Conservation (phyloP, 1,284 basidiomycete genomes). For the Tilletia setariae region DNA sequence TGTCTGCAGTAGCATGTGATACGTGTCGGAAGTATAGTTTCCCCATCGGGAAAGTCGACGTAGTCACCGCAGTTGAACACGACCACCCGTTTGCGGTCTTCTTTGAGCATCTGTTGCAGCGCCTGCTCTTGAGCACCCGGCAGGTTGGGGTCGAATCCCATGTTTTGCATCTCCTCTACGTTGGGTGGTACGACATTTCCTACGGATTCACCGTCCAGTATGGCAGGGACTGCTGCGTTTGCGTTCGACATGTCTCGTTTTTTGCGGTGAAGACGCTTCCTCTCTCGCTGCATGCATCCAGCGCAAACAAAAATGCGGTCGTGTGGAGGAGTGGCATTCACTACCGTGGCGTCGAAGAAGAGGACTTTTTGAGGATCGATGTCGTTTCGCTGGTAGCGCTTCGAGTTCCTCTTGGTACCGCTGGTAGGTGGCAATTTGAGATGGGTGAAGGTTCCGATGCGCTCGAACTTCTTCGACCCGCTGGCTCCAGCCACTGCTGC, state of each 20-base stretch:
- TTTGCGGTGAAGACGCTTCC: slow-evolving; percentile 49
- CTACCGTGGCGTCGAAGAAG: slow-evolving; percentile 50
- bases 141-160: slow-evolving; percentile 40
- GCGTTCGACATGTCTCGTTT: slow-evolving; percentile 29
- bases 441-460: slow-evolving; percentile 50
- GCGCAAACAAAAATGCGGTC: slow-evolving; percentile 71
- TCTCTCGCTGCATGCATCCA: slow-evolving; percentile 65
- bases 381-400: slow-evolving; percentile 64
- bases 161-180: slow-evolving; percentile 44
- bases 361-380: slow-evolving; percentile 51
- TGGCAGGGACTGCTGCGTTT: slow-evolving; percentile 15
- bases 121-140: slow-evolving; percentile 41
- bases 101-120: slow-evolving; percentile 40
- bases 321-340: slow-evolving; percentile 66
- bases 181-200: slow-evolving; percentile 31
- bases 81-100: slow-evolving; percentile 51
- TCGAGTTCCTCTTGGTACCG: slow-evolving; percentile 60
- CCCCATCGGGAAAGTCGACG: slow-evolving; percentile 82
- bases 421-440: slow-evolving; percentile 53
- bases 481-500: slow-evolving; percentile 65
- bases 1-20: slow-evolving; percentile 99
- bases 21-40: slow-evolving; percentile 81
- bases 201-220: slow-evolving; percentile 6
- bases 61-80: slow-evolving; percentile 88
- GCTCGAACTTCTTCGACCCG: slow-evolving; percentile 36